Percentiles rank a stretch among this genome's conserved stretches.
phyloP scores from a whole-genome alignment of 176 grass and related monocot genomes.

The Carex parvula region DNA sequence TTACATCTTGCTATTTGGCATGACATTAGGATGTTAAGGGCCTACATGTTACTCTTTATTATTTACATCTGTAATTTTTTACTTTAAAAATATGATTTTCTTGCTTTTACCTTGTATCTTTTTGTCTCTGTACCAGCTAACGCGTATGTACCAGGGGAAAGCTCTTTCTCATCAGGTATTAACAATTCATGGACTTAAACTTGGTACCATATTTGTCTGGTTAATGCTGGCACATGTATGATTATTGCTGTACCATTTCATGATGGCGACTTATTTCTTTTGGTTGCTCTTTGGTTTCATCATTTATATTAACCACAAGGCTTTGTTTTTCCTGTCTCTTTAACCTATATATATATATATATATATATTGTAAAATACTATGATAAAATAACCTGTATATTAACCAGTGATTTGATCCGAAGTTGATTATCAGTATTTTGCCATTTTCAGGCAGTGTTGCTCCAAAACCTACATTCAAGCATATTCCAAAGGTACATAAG shows the following conservation, averaged over 20 bases:
- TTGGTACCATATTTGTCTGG: background rate
- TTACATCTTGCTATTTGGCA: background rate
- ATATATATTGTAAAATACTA: background rate
- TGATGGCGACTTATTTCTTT: background rate
- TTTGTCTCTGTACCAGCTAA: slow-evolving; percentile 55
- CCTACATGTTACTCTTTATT: background rate
- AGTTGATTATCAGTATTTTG: slow-evolving; percentile 1
- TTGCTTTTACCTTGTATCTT: background rate
- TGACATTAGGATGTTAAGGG: background rate
- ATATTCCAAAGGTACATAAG: slow-evolving; percentile 78
- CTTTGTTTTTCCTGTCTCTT: background rate
- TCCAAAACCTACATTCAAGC: slow-evolving; percentile 71
- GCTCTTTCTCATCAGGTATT: slow-evolving; percentile 56
- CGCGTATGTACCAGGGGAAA: slow-evolving; percentile 85
- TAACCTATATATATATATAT: background rate
- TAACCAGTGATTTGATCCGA: background rate
- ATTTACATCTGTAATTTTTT: slow-evolving; percentile 13
- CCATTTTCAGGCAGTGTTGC: slow-evolving; percentile 41
- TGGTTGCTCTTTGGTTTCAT: background rate
- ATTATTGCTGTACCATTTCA: background rate
- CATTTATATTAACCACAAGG: slow-evolving; percentile 2
- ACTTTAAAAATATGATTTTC: slow-evolving; percentile 14
- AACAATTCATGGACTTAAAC: background rate
- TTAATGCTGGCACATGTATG: background rate
- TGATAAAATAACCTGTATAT: background rate